These are phyloP conservation scores for Cynara cardunculus DNA, from an alignment of 129 eudicot genomes.

Conservation along the genomic window DNA sequence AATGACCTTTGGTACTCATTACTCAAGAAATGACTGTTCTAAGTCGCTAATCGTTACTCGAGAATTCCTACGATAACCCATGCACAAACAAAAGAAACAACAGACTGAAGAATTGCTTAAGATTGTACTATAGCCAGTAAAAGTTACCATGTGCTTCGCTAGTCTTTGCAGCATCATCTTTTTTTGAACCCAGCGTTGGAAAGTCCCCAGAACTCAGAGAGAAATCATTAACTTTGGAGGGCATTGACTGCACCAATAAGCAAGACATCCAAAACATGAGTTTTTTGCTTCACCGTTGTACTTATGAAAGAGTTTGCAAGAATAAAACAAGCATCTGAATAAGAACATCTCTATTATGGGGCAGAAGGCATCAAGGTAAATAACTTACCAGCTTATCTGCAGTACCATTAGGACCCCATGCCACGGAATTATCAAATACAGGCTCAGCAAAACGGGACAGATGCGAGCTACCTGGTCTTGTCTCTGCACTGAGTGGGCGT, in stretches of 20 bases:
- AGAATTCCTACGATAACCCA: background rate
- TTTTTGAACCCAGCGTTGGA: constrained; percentile 84
- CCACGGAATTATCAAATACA: constrained; percentile 46
- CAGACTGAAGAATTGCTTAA: background rate
- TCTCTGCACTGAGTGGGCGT: constrained; percentile 96
- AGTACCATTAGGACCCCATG: constrained; percentile 61
- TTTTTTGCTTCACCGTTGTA: background rate
- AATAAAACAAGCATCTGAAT: background rate
- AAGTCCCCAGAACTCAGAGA: constrained; percentile 90
- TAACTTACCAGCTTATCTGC: constrained; percentile 66
- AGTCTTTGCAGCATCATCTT: constrained; percentile 45
- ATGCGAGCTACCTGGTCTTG: constrained; percentile 93
- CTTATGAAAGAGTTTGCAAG: background rate
- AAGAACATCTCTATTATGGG: background rate
- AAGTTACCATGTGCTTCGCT: constrained; percentile 56
- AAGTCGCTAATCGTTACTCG: background rate
- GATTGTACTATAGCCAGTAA: constrained; percentile 10
- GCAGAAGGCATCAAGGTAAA: background rate
- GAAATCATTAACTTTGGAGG: constrained; percentile 57
- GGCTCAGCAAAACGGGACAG: constrained; percentile 95
- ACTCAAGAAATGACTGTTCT: background rate
- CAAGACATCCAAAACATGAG: background rate
- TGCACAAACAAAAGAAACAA: constrained; percentile 2
- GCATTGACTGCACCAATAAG: constrained; percentile 45
- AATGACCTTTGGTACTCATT: background rate